Evolutionary conservation across 2,329 filamentous ascomycete genomes (phyloP).

Genomic region (Diplodia intermedia): DNA sequence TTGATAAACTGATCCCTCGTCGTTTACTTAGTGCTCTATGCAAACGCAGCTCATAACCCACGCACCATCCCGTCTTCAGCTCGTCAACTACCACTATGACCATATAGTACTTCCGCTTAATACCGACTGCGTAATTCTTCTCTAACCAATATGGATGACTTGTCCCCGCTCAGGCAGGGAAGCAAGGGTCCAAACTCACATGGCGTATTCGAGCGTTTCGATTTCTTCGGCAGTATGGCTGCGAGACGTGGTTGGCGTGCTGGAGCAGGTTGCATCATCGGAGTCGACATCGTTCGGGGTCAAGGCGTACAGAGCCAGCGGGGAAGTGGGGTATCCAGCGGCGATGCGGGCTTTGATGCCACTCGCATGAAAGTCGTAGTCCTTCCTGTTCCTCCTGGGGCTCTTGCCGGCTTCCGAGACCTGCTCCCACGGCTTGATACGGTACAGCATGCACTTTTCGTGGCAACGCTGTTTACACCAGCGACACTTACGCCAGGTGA

Average conservation of each 20-base stretch:
- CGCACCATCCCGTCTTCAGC: too few relatives aligned
- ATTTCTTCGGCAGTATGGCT: background rate
- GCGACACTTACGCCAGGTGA: conserved; percentile 5
- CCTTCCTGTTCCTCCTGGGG: conserved; percentile 9
- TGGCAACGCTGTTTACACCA: conserved; percentile 9
- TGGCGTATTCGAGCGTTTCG: conserved; percentile 13
- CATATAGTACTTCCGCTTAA: too few relatives aligned
- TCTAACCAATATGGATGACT: background rate
- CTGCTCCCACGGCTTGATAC: conserved; percentile 10
- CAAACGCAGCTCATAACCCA: too few relatives aligned
- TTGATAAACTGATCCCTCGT: too few relatives aligned
- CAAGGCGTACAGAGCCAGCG: background rate
- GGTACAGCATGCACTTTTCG: conserved; percentile 2
- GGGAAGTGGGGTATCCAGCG: background rate
- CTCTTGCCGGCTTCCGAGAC: background rate
- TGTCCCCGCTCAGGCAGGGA: background rate
- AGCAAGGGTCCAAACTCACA: background rate
- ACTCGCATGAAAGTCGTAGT: conserved; percentile 9
- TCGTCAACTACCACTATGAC: too few relatives aligned
- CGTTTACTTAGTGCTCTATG: too few relatives aligned
- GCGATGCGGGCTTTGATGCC: conserved; percentile 2
- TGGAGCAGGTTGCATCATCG: background rate
- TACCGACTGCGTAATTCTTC: too few relatives aligned
- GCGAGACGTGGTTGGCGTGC: background rate
- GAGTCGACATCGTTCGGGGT: background rate